These are phyloP conservation scores for Phlyctochytrium arcticum DNA, from an alignment of 192 early-diverging fungal genomes.

Conservation along the genomic window DNA sequence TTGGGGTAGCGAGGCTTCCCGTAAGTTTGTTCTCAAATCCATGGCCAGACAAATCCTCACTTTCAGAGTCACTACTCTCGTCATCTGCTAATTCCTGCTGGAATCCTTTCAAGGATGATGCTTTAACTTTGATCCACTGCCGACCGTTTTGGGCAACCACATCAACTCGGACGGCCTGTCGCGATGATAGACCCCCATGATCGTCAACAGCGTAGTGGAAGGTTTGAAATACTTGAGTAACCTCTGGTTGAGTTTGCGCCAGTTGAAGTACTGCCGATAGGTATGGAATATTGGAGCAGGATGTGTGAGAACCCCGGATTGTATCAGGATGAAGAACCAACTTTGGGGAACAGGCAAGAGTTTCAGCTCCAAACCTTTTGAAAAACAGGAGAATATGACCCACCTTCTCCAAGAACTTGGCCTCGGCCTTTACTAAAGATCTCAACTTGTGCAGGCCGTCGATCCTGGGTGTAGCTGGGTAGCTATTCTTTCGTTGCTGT, in stretches of 20 bases:
- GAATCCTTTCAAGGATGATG: slow-evolving; percentile 24
- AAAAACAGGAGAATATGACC: neutral
- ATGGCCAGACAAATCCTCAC: slow-evolving; percentile 11
- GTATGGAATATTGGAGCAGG: slow-evolving; percentile 40
- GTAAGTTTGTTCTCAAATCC: neutral
- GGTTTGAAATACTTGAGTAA: slow-evolving; percentile 19
- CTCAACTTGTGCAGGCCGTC: slow-evolving; percentile 21
- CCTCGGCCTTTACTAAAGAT: slow-evolving; percentile 9
- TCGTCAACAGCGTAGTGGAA: neutral
- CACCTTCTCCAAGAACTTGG: slow-evolving; percentile 19
- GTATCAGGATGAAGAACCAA: slow-evolving; percentile 3
- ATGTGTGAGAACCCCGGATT: slow-evolving; percentile 15
- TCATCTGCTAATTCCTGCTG: slow-evolving; percentile 24
- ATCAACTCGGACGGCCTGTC: slow-evolving; percentile 30
- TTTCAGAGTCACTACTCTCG: slow-evolving; percentile 15
- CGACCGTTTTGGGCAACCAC: slow-evolving; percentile 25
- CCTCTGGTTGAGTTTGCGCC: slow-evolving; percentile 6
- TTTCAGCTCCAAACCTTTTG: neutral
- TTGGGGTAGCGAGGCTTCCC: neutral
- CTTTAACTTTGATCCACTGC: slow-evolving; percentile 47
- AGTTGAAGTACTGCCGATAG: slow-evolving; percentile 23
- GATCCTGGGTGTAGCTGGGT: neutral
- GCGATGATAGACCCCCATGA: neutral
- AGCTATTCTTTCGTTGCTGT: too few relatives aligned
- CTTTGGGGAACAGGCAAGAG: neutral